Evolutionary conservation across 306 rosid species (phyloP), one percentile per base, ranked within the genome.

Genomic region (Rosa rugosa): DNA sequence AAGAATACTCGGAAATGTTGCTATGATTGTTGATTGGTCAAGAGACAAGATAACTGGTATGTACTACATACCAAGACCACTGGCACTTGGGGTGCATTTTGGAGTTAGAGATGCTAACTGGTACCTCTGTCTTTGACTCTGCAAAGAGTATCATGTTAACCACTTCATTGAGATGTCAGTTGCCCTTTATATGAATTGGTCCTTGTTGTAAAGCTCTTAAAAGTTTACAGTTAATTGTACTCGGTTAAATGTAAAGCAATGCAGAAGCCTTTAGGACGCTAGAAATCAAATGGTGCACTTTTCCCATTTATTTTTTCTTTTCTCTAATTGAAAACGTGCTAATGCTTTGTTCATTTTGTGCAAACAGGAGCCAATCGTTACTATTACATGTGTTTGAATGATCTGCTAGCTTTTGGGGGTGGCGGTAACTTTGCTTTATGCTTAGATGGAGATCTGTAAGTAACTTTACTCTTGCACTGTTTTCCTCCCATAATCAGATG

Each of bases 391-490:
- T 96, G 99, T 80, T 50, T 91, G 86, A 85, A 47, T 71, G 97
- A 96, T 78, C 76, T 90, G 50, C 93, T 96, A 73, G 98, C 93
- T 69, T 85, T 96, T 73, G 99, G 99, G 22, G 99, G 97, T 7
- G 98, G 99, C 77, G 98, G 97, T 76, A 90, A 81, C 82, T 96
- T 86, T 71, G 99, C 99, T 64, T 75, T 96, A 73, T 79, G 90
- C 84, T 89, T 96, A 83, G 96, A 91, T 82, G 99, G 83, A 67
- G 99, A 96, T 79, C 85, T 96, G 99, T 96, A 87, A 96, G 98
- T 80, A 53, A 34, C 54, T 81, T 83, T 67, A 18, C 65, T 25
- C 6, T 9, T 68, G 11, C 11, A 54, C 34, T 65, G 34, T 51
- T 49, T 68, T 34, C 65, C 13, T 49, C 11, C 20, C 38, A n/a